Evolutionary conservation across 768 basidiomycete genomes (phyloP), one percentile per base, ranked within the genome.

Genomic region (Leccinum fibrillosum): DNA sequence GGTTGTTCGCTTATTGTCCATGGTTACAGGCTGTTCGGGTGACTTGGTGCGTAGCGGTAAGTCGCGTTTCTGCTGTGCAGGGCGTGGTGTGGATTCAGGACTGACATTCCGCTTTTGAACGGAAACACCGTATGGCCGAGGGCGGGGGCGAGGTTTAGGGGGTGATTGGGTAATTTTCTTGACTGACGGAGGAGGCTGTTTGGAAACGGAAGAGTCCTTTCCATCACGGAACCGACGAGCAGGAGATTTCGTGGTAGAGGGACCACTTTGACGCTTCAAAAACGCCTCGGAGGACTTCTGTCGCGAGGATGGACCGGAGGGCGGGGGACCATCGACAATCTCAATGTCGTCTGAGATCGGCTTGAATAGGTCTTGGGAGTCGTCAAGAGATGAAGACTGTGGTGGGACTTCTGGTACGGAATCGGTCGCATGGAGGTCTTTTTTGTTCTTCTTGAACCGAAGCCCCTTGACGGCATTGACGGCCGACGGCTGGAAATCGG

Each of bases 401-500:
- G 72, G 66, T 5, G 57, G 61, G 2, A 12, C 25, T 4, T 67
- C 64, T 23, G 25, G 11, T 1, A 26, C 5, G 13, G 30, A 8
- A 9, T 65, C 59, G 1, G 4, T 32, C 26, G 47, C 11, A 55
- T 53, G 34, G 2, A 15, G 32, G 17, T 23, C 54, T 28, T 62
- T 65, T 56, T 71, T 67, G 47, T 47, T 77, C 25, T 66, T 78
- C 65, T 66, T 80, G 77, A 79, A 59, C 71, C 76, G 62, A 23
- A 74, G 49, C 0, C 0, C 1, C 60, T 63, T 67, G 12, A 62
- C 0, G 2, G 15, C n/a, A 10, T 21, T 5, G 2, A 2, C 4
- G 2, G 64, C 56, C 2, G 66, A 64, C 0, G 65, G 71, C 48
- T 55, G 65, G 44, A 26, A 74, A 30, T 60, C 32, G 0, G 71